These are phyloP conservation scores for Schrenkiella parvula DNA, from an alignment of 345 rosid genomes.

Conservation along the genomic window DNA sequence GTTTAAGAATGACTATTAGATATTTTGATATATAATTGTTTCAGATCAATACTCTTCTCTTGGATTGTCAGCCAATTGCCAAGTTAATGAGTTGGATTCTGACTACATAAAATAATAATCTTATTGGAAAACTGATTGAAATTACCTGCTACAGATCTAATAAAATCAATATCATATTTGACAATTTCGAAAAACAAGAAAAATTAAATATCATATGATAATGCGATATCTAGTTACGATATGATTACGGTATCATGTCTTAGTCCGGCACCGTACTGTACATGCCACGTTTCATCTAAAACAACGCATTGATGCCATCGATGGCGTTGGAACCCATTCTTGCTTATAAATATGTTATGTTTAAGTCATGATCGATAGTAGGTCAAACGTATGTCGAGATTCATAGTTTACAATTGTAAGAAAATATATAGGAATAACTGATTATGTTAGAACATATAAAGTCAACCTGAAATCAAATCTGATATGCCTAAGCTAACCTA, in stretches of 20 bases:
- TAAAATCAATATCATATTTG: not conserved
- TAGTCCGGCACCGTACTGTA: constrained; percentile 20
- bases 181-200: not conserved
- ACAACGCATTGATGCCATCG: constrained; percentile 15
- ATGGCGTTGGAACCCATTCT: constrained; percentile 5
- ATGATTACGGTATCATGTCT: constrained; percentile 13
- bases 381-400: too few species aligned
- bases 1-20: not conserved
- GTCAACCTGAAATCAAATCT: not conserved
- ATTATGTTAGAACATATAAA: too few species aligned
- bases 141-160: constrained; percentile 7
- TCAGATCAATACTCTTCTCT: not conserved
- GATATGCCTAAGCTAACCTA: not conserved
- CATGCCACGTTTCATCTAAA: constrained; percentile 17
- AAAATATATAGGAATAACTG: too few species aligned
- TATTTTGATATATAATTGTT: not conserved
- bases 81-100: constrained; percentile 16
- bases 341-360: too few species aligned
- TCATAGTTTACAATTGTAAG: too few species aligned
- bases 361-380: not conserved
- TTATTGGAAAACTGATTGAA: not conserved
- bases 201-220: not conserved
- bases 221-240: not conserved
- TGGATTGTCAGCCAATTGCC: constrained; percentile 1
- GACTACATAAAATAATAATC: not conserved